Evolutionary conservation across 2,329 filamentous ascomycete species (phyloP), one percentile per base, ranked within the genome.

Genomic region (Leptographium lundbergii): DNA sequence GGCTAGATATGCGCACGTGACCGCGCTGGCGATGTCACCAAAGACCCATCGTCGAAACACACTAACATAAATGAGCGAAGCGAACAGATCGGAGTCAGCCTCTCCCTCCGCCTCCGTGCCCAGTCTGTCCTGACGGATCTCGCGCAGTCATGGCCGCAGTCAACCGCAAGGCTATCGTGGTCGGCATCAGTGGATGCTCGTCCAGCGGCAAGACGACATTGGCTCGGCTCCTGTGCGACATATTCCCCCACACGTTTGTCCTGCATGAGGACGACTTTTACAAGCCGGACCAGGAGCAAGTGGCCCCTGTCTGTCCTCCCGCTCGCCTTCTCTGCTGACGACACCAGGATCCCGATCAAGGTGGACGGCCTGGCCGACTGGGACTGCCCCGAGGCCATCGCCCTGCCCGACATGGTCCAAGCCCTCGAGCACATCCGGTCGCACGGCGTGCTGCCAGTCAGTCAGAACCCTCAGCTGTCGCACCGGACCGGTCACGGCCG

Each of bases 261-360:
- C 79, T 99, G 25, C 94, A 99, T 70, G 85, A 96, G 70, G 94
- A 99, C 74, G 94, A 99, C 72, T 99, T 97, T 70, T 99, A 96
- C 75, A 85, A 84, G 64, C 77, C 88, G 1, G 92, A 97, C 69
- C 73, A 80, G 34, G 80, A 90, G 80, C 89, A 67, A 68, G 79
- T 72, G 11, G 29, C 25, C 11, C 29, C n/a, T 19, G 19, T 34
- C 4, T n/a, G 14, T 42, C 6, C 2, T 1, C n/a, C 17, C 9
- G 27, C 6, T 29, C 14, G 1, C 36, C 2, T 11, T 34, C 14
- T 1, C 34, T 34, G 29, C 36, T 54, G 17, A 58, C 36, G 14
- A 6, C 10, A 6, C 9, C 25, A 84, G 81, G 60, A 71, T 85
- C 2, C 82, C 82, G 5, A 72, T 69, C 22, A 81, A 75, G 63